Percentiles rank a stretch among this genome's conserved stretches.
phyloP scores from a whole-genome alignment of 2,329 filamentous ascomycete species.

The Sporothrix luriei region DNA sequence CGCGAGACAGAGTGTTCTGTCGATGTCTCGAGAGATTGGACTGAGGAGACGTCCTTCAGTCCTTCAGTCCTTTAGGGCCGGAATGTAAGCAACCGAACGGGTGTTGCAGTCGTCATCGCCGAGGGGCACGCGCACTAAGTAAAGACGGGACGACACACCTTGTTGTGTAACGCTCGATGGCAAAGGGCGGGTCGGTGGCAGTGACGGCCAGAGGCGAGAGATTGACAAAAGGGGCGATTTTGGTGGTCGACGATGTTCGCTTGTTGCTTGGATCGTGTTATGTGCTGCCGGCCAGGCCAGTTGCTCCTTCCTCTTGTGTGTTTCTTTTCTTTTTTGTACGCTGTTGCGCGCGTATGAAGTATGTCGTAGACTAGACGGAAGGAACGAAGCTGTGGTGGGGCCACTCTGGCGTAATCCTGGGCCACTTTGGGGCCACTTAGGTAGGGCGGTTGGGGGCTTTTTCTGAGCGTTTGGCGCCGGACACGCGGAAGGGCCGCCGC shows the following conservation, averaged over 20 bases:
- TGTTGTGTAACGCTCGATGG: not conserved
- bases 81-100: slow-evolving; percentile 14
- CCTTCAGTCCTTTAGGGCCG: not conserved
- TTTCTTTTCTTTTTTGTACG: not conserved
- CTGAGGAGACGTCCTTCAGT: not conserved
- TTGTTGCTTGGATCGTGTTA: not conserved
- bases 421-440: not conserved
- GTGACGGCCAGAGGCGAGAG: not conserved
- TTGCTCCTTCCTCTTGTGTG: not conserved
- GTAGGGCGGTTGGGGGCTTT: not conserved
- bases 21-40: not conserved
- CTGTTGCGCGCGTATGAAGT: slow-evolving; percentile 25
- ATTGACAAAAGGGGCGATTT: not conserved
- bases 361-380: not conserved
- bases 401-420: not conserved
- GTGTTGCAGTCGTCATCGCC: not conserved
- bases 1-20: not conserved
- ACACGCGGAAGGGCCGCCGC: slow-evolving; percentile 14
- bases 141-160: slow-evolving; percentile 7
- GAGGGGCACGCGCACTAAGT: slow-evolving; percentile 13
- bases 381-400: slow-evolving; percentile 25
- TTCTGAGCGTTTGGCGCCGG: slow-evolving; percentile 14
- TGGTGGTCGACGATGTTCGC: not conserved
- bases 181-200: not conserved
- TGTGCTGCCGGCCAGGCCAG: slow-evolving; percentile 8